phyloP scores from a whole-genome alignment of 2,329 filamentous ascomycete species.

The Fusarium sp. region DNA sequence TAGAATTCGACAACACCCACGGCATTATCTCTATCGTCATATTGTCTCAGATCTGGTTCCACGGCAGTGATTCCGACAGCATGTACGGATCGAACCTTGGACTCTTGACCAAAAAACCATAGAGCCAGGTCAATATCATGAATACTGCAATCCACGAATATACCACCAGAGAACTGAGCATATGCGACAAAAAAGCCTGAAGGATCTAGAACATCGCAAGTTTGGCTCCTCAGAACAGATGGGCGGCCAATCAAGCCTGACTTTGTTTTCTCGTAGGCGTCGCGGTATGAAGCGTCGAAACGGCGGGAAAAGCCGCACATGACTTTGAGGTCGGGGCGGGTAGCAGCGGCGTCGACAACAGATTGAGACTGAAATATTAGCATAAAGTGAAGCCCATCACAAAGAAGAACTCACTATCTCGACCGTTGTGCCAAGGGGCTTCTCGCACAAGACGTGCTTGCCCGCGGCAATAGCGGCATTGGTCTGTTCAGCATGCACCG shows the following conservation, averaged over 20 bases:
- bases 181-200: constrained; percentile 75
- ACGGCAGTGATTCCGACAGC: constrained; percentile 46
- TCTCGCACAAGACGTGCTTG: constrained; percentile 69
- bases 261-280: constrained; percentile 64
- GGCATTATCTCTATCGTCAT: constrained; percentile 47
- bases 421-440: constrained; percentile 65
- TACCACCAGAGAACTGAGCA: constrained; percentile 71
- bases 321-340: constrained; percentile 69
- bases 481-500: constrained; percentile 66
- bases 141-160: constrained; percentile 76
- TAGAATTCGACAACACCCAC: constrained; percentile 72
- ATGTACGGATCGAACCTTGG: constrained; percentile 41
- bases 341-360: constrained; percentile 25
- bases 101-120: constrained; percentile 47
- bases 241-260: constrained; percentile 68
- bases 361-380: constrained; percentile 5
- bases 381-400: not conserved
- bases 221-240: constrained; percentile 71
- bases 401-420: constrained; percentile 23
- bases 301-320: constrained; percentile 52
- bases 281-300: constrained; percentile 62
- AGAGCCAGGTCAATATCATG: constrained; percentile 66
- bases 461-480: constrained; percentile 65
- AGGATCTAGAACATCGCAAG: constrained; percentile 73
- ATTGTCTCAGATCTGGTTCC: constrained; percentile 41